Conservation (phyloP, 352 stramenopile genomes). For the Discostella stelligera region DNA sequence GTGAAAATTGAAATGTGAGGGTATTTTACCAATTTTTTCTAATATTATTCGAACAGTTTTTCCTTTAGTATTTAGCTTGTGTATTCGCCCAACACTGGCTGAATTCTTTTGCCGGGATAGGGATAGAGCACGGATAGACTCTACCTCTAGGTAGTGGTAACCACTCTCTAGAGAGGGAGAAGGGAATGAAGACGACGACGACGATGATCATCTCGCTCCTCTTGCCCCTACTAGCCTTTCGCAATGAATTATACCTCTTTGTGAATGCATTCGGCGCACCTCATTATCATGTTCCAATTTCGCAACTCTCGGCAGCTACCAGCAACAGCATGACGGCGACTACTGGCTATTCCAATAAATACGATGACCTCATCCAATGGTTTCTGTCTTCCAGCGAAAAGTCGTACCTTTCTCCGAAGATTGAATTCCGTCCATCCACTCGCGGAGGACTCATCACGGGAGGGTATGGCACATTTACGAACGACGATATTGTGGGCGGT, state of each 20-base stretch:
- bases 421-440: slow-evolving; percentile 46
- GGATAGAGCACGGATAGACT: too few species aligned
- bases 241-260: neutral
- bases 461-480: slow-evolving; percentile 62
- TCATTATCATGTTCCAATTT: neutral
- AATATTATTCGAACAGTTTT: too few species aligned
- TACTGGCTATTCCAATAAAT: slow-evolving; percentile 28
- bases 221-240: neutral
- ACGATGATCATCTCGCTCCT: neutral
- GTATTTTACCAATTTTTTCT: too few species aligned
- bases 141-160: too few species aligned
- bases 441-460: slow-evolving; percentile 41
- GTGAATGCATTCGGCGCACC: slow-evolving; percentile 13
- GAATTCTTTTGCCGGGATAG: too few species aligned
- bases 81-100: too few species aligned
- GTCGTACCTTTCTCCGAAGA: slow-evolving; percentile 38
- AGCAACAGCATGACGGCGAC: slow-evolving; percentile 1
- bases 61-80: too few species aligned
- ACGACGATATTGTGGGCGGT: slow-evolving; percentile 33
- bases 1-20: too few species aligned
- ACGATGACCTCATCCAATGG: slow-evolving; percentile 54
- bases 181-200: neutral
- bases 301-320: neutral
- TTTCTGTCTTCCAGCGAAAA: slow-evolving; percentile 27
- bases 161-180: too few species aligned